Evolutionary conservation across 2,329 filamentous ascomycete species (phyloP), one percentile per base, ranked within the genome.

Genomic region (Scedosporium dehoogii): DNA sequence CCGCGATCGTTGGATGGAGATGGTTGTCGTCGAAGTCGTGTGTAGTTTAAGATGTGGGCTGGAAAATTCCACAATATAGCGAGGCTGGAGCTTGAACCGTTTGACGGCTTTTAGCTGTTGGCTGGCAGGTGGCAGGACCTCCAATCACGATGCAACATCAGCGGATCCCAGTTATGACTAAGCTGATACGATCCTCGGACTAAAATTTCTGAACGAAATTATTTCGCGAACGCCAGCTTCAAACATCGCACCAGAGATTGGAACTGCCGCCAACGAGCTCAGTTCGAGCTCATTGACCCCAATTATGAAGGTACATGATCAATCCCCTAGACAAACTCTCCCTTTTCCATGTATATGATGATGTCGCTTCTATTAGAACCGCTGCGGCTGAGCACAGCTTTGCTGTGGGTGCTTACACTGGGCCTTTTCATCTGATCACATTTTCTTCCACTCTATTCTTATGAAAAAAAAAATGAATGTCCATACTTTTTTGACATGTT

Each of bases 351-450:
- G 62, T 68, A 64, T 64, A 74, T 79, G 76, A 79, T 79, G 75
- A 78, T 65, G 61, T 64, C 62, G 66, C 67, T 67, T 65, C 65
- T 64, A 60, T 77, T 75, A 79, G 77, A 78, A 79, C 77, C 77
- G 77, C 77, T 79, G 77, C 77, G 76, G 76, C 76, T 78, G 75
- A 79, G 51, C 73, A 72, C 74, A 72, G 75, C 72, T 73, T 69
- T 72, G 72, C 74, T 74, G 75, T 74, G 74, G 53, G 66, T 77
- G 77, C 78, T 75, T 71, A 73, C 62, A 76, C 70, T 68, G 70
- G 73, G 75, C 76, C 70, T 71, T 64, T 59, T 58, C 55, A 59
- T 65, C 27, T 42, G 33, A 25, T 38, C 18, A 21, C 12, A 9
- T 6, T 60, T 41, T 44, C 41, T 48, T 41, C 27, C 23, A 33